These are phyloP conservation scores for Polytrichum formosum DNA, from an alignment of 225 moss, liverwort and hornwort genomes.

Conservation along the genomic window DNA sequence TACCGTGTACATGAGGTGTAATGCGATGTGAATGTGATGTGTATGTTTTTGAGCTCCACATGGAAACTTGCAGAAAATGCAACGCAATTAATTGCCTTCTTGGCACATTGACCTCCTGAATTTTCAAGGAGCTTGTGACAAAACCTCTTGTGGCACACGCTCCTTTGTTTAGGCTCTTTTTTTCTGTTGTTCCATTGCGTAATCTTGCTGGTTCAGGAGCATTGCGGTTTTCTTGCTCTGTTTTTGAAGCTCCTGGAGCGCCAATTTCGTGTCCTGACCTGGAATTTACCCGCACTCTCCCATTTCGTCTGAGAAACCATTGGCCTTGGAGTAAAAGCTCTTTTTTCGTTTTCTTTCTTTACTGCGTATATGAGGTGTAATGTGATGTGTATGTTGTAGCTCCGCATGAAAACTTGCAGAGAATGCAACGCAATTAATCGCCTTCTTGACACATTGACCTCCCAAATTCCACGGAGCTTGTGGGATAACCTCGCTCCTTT, in stretches of 20 bases:
- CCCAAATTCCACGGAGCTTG: neutral
- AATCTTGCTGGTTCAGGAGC: neutral
- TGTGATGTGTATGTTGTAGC: too few species aligned
- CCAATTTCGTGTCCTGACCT: neutral
- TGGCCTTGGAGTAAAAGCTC: neutral
- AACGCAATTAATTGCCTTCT: too few species aligned
- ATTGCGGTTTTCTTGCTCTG: neutral
- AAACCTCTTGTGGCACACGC: neutral
- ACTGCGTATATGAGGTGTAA: too few species aligned
- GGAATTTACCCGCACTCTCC: neutral
- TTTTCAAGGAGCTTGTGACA: neutral
- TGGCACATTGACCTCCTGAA: neutral
- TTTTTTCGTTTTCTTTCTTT: too few species aligned
- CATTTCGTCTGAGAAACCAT: neutral
- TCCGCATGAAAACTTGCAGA: too few species aligned
- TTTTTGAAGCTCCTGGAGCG: too few species aligned
- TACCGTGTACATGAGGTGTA: too few species aligned
- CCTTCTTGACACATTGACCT: too few species aligned
- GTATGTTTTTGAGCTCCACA: too few species aligned
- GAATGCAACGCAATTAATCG: too few species aligned
- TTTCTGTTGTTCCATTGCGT: neutral
- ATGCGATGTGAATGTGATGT: too few species aligned
- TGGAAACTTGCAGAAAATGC: too few species aligned
- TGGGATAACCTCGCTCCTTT: constrained; percentile 1
- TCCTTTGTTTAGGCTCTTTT: neutral